These are phyloP conservation scores for Tribonema minus DNA, from an alignment of 108 stramenopile genomes.

Conservation along the genomic window DNA sequence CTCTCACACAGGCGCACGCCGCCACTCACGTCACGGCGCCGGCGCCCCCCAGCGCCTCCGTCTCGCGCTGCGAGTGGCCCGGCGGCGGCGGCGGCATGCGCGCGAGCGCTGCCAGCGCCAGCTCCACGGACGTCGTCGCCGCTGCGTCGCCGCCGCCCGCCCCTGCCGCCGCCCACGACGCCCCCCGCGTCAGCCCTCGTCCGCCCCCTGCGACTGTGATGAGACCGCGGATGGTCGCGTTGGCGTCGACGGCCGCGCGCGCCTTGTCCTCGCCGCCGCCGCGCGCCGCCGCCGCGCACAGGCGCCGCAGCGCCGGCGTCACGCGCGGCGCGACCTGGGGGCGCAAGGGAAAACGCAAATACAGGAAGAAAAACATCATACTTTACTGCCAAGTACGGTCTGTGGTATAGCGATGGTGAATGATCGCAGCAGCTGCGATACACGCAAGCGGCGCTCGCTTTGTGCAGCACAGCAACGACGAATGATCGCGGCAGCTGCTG, in stretches of 20 bases:
- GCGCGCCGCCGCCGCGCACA: conserved; percentile 18
- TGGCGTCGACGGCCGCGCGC: conserved; percentile 33
- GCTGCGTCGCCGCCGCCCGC: neutral
- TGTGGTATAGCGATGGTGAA: too few relatives aligned
- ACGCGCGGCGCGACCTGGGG: conserved; percentile 12
- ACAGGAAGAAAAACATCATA: too few relatives aligned
- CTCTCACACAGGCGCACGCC: neutral
- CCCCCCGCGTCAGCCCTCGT: neutral
- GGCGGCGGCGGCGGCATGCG: neutral
- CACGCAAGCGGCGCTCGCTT: too few relatives aligned
- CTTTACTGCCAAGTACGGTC: too few relatives aligned
- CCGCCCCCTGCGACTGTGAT: conserved; percentile 1
- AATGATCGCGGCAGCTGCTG: too few relatives aligned
- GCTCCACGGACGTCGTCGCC: neutral
- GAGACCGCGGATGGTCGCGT: conserved; percentile 4
- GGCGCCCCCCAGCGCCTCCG: neutral
- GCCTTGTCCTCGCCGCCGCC: conserved; percentile 33
- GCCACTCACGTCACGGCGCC: neutral
- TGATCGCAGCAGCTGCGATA: too few relatives aligned
- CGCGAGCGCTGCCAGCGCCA: neutral
- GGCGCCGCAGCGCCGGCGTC: conserved; percentile 8
- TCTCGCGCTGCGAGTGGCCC: neutral
- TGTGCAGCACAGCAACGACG: too few relatives aligned
- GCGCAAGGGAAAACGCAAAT: too few relatives aligned
- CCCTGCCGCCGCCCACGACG: neutral